phyloP scores from a whole-genome alignment of 805 yeast species.

The Danielozyma ontarioensis region DNA sequence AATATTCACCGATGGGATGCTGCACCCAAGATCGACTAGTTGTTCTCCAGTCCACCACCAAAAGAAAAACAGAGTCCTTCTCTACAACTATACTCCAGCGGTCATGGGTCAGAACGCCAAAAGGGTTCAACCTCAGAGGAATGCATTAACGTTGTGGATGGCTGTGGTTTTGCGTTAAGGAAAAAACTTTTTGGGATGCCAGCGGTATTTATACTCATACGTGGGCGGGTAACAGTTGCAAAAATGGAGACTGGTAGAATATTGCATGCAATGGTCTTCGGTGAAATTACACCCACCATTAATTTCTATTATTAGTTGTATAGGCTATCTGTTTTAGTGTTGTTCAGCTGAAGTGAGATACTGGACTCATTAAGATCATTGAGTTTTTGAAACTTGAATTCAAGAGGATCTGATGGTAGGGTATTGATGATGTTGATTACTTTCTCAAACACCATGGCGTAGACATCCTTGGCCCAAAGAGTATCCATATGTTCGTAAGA shows the following conservation, averaged over 20 bases:
- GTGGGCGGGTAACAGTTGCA: slow-evolving; percentile 23
- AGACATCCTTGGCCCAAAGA: slow-evolving; percentile 23
- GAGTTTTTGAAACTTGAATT: neutral
- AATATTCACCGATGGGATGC: slow-evolving; percentile 52
- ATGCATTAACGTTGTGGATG: slow-evolving; percentile 58
- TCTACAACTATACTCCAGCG: slow-evolving; percentile 51
- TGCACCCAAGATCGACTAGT: slow-evolving; percentile 69
- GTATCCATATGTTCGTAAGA: slow-evolving; percentile 31
- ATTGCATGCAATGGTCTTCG: neutral
- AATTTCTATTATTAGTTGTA: neutral
- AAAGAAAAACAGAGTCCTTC: slow-evolving; percentile 19
- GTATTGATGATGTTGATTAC: slow-evolving; percentile 6
- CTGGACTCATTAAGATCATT: neutral
- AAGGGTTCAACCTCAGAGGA: slow-evolving; percentile 66
- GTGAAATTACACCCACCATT: too few species aligned
- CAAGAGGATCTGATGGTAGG: too few species aligned
- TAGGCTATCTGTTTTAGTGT: neutral
- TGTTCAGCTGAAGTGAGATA: neutral
- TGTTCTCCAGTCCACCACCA: slow-evolving; percentile 57
- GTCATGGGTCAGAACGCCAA: slow-evolving; percentile 71
- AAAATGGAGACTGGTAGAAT: neutral
- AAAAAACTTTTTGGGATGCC: slow-evolving; percentile 7
- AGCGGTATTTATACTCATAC: slow-evolving; percentile 9
- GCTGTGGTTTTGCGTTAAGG: slow-evolving; percentile 62
- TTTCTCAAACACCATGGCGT: slow-evolving; percentile 18